These are phyloP conservation scores for Collybiopsis luxurians DNA, from an alignment of 768 basidiomycete genomes.

Conservation along the genomic window DNA sequence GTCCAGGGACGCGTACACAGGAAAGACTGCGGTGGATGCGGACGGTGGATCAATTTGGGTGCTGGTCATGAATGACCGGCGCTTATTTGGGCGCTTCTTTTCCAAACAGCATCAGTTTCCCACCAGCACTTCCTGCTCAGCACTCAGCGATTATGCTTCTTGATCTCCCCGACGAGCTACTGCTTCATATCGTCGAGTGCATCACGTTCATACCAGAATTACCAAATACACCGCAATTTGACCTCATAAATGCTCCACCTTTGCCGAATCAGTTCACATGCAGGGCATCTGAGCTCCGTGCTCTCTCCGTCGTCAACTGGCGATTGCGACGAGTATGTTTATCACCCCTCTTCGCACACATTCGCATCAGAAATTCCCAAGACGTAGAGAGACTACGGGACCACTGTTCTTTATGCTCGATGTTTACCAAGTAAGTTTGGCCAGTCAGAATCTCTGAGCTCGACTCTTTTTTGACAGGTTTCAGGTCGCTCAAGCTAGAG, in stretches of 20 bases:
- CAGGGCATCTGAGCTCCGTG: neutral
- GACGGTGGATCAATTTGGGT: slow-evolving; percentile 30
- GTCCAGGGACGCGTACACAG: slow-evolving; percentile 38
- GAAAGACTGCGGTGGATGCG: slow-evolving; percentile 42
- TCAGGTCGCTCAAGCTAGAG: no score
- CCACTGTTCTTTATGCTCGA: neutral
- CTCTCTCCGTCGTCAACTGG: neutral
- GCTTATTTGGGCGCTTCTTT: no score
- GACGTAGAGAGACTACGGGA: no score
- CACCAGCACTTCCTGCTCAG: no score
- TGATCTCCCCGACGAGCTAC: neutral
- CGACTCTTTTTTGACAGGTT: no score
- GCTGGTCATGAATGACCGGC: no score
- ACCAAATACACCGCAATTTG: no score
- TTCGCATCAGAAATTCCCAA: neutral
- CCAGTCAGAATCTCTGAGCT: no score
- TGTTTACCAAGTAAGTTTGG: no score
- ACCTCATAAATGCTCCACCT: no score
- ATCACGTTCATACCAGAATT: neutral
- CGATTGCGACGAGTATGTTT: neutral
- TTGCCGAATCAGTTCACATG: neutral
- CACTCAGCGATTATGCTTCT: neutral
- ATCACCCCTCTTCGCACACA: neutral
- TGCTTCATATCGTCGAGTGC: neutral
- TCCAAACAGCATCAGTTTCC: no score